Percentiles rank a stretch among this genome's conserved stretches.
Conservation (phyloP, 2,329 filamentous ascomycete genomes). For the Samsoniella hepiali region DNA sequence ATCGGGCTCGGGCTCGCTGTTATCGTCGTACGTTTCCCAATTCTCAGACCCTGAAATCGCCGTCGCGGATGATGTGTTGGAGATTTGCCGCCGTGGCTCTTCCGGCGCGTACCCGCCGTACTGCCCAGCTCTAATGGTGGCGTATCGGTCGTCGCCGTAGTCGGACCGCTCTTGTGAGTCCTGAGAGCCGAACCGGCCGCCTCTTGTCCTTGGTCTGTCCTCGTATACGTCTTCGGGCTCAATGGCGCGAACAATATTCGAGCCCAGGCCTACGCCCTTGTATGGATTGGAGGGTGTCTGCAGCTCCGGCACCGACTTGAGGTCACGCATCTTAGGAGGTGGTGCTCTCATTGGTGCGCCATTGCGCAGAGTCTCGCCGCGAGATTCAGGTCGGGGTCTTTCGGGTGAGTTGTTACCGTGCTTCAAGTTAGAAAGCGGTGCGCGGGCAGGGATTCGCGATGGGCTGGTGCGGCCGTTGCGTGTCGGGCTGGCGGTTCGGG, state of each 20-base stretch:
- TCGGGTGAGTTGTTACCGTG: constrained; percentile 80
- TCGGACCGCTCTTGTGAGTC: constrained; percentile 31
- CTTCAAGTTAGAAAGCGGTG: constrained; percentile 65
- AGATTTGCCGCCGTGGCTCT: constrained; percentile 56
- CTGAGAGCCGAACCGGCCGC: constrained; percentile 41
- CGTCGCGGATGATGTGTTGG: constrained; percentile 69
- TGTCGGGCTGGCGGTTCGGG: constrained; percentile 18
- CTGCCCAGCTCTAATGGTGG: constrained; percentile 39
- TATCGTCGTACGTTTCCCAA: constrained; percentile 95
- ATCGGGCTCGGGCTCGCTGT: constrained; percentile 72
- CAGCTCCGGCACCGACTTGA: constrained; percentile 52
- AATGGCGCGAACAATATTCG: constrained; percentile 57
- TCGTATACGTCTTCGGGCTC: constrained; percentile 85
- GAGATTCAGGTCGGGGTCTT: constrained; percentile 49
- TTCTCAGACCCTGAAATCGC: constrained; percentile 83
- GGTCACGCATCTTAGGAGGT: constrained; percentile 89
- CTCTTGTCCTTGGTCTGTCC: constrained; percentile 46
- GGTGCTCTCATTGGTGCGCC: constrained; percentile 63
- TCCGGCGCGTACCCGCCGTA: constrained; percentile 40
- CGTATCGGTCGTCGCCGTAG: constrained; percentile 40
- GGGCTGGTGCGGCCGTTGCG: constrained; percentile 33
- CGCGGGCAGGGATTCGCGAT: constrained; percentile 63
- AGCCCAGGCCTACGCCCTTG: constrained; percentile 45
- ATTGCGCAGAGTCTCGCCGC: constrained; percentile 47
- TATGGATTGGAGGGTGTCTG: constrained; percentile 50